Evolutionary conservation across 2,329 filamentous ascomycete genomes (phyloP).

Genomic region (Lachnellula hyalina): DNA sequence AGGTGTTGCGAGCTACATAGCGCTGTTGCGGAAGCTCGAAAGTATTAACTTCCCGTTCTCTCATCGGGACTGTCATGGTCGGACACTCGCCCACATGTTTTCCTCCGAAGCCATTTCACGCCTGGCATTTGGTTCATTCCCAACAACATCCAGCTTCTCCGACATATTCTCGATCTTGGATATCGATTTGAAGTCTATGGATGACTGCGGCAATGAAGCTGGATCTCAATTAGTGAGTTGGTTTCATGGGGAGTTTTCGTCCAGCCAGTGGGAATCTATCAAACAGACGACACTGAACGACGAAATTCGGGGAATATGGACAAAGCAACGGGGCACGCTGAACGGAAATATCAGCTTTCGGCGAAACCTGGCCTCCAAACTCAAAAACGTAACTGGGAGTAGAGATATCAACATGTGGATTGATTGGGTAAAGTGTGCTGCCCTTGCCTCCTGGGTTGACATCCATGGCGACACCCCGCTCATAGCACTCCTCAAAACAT

Average conservation of each 20-base stretch:
- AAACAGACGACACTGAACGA: too few species aligned
- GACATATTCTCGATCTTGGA: neutral
- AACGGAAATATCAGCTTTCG: neutral
- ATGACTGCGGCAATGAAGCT: too few species aligned
- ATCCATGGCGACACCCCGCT: conserved; percentile 4
- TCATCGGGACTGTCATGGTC: conserved; percentile 3
- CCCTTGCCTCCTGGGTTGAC: conserved; percentile 1
- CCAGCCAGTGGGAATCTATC: too few species aligned
- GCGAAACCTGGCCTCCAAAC: neutral
- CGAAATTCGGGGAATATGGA: too few species aligned
- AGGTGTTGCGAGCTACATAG: neutral
- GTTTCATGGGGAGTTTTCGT: too few species aligned
- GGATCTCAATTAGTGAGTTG: too few species aligned
- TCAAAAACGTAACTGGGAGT: neutral
- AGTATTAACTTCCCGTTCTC: neutral
- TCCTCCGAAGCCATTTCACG: neutral
- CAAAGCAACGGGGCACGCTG: neutral
- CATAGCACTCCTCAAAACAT: conserved; percentile 4
- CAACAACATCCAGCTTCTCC: neutral
- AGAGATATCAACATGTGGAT: neutral
- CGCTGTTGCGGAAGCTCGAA: neutral
- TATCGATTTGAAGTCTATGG: neutral
- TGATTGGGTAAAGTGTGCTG: neutral
- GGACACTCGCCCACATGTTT: conserved; percentile 1
- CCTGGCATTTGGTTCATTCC: neutral